Evolutionary conservation across 1,139 yeast species (phyloP), one percentile per base, ranked within the genome.

Genomic region (Debaryomyces nepalensis): DNA sequence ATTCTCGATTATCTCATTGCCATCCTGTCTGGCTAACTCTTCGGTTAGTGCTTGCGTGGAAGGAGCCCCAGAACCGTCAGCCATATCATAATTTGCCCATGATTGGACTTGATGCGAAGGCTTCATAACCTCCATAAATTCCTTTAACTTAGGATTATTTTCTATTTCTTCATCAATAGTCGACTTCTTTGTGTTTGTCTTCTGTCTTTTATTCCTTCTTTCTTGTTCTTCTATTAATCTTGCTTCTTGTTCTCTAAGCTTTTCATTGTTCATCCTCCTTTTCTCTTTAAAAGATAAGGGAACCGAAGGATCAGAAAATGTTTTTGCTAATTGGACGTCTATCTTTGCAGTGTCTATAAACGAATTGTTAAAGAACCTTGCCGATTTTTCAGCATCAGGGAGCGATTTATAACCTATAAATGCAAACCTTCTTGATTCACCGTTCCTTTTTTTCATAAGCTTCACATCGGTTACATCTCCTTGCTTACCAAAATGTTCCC

Each of bases 361-460:
- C 1, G 96, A 79, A 11, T 79, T 76, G 64, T 95, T 72, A 64
- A 87, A 93, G 63, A 78, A 89, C 37, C 70, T 73, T 5, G 84
- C 93, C 0, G 97, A 97, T 37, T 73, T 77, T 40, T 75, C 79
- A 0, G 99, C 99, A 57, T 88, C 96, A 4, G 68, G 75, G 19
- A 68, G 73, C 11, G 81, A 73, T 55, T 81, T 84, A 63, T 78
- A 93, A 0, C 99, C 99, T 44, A 95, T 73, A 57, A 93, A 93
- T 10, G 97, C 98, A 72, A 95, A 95, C 52, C 95, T 74, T 64
- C 99, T 80, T 10, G 96, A 87, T 57, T 85, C 87, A 24, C 99
- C 99, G 52, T 80, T 81, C 53, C 84, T 76, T 50, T 84, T 86
- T 53, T 79, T 84, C 79, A 90, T 79, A 37, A 93, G 72, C 62